A percentile compares a stretch with the other conserved stretches of the same genome.
These are phyloP conservation scores for Colletotrichum sp. DNA, from an alignment of 2,329 filamentous ascomycete genomes.

Conservation along the genomic window DNA sequence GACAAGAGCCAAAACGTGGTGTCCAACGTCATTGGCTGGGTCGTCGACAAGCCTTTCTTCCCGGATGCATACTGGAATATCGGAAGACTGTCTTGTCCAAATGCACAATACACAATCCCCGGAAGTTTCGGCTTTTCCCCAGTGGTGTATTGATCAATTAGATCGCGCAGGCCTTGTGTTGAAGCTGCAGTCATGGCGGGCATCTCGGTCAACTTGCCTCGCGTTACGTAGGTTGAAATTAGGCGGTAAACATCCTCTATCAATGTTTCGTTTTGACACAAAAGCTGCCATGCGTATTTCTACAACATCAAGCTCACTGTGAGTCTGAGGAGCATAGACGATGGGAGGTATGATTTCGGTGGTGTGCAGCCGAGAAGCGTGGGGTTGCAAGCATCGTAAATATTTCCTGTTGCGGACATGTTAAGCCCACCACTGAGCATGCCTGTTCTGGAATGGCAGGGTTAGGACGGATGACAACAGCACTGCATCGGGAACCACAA, in stretches of 20 bases:
- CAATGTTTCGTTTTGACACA: neutral
- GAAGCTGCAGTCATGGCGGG: neutral
- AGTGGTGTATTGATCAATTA: conserved; percentile 5
- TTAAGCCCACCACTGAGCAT: neutral
- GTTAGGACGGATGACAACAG: neutral
- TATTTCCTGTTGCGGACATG: neutral
- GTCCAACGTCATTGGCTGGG: conserved; percentile 28
- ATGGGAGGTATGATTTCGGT: neutral
- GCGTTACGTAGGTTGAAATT: neutral
- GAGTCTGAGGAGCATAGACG: neutral
- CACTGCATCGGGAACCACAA: neutral
- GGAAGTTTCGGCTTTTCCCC: neutral
- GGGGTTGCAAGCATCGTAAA: neutral
- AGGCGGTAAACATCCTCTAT: neutral
- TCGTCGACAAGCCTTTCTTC: neutral
- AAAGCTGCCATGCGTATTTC: neutral
- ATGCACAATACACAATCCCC: neutral
- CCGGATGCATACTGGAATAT: neutral
- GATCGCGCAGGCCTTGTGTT: neutral
- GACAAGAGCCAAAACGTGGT: conserved; percentile 40
- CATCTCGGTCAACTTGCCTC: neutral
- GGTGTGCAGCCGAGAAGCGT: neutral
- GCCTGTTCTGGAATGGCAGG: neutral
- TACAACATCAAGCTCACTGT: neutral
- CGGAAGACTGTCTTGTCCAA: neutral